Evolutionary conservation across 345 rosid genomes (phyloP).

Genomic region (Gossypium sturtianum): DNA sequence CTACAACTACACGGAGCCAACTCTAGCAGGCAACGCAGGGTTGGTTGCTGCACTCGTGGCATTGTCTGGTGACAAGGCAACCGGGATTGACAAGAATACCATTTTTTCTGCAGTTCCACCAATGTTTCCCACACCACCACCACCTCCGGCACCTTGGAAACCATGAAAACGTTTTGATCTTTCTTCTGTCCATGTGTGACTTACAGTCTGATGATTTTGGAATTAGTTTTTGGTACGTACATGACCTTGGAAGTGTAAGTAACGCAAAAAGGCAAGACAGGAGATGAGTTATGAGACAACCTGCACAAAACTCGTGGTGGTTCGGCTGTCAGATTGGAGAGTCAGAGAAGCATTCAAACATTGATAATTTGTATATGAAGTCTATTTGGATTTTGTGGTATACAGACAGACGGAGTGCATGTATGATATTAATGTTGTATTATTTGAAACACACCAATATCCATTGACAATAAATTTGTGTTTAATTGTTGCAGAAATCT

Average conservation of each 20-base stretch:
- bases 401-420: slow-evolving; percentile 19
- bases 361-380: slow-evolving; percentile 19
- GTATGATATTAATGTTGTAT: slow-evolving; percentile 26
- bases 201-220: slow-evolving; percentile 27
- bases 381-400: slow-evolving; percentile 20
- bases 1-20: slow-evolving; percentile 96
- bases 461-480: slow-evolving; percentile 21
- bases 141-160: slow-evolving; percentile 98
- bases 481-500: not conserved
- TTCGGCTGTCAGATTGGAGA: not conserved
- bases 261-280: not conserved
- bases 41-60: slow-evolving; percentile 90
- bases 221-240: slow-evolving; percentile 14
- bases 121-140: slow-evolving; percentile 92
- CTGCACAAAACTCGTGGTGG: not conserved
- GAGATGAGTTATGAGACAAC: not conserved
- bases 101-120: slow-evolving; percentile 94
- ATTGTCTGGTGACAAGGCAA: slow-evolving; percentile 60
- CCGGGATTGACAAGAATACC: slow-evolving; percentile 80
- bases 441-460: slow-evolving; percentile 23
- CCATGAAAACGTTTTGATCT: slow-evolving; percentile 37
- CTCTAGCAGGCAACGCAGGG: slow-evolving; percentile 92
- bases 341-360: slow-evolving; percentile 9
- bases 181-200: slow-evolving; percentile 12
- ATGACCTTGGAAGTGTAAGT: slow-evolving; percentile 15